Evolutionary conservation across 78 protist genomes (phyloP).

Genomic region (Dictyostelium capitatum): DNA sequence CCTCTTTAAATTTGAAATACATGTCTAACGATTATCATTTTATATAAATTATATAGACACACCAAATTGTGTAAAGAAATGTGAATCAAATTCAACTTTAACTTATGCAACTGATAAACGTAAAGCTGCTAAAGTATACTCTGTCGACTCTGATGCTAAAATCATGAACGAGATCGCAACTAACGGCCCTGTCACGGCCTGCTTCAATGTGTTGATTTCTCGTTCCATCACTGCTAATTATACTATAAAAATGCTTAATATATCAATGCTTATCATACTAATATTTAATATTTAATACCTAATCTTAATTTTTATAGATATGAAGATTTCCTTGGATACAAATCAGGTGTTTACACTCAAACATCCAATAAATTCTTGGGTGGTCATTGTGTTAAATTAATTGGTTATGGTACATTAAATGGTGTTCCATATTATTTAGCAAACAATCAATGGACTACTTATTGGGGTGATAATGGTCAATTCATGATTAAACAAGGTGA

Average conservation of each 20-base stretch:
- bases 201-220: constrained; percentile 77
- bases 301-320: no score
- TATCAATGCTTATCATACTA: no score
- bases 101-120: neutral
- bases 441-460: constrained; percentile 90
- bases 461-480: constrained; percentile 90
- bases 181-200: constrained; percentile 83
- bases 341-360: constrained; percentile 84
- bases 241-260: no score
- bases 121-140: constrained; percentile 4
- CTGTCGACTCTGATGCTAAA: neutral
- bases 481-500: constrained; percentile 88
- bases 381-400: constrained; percentile 87
- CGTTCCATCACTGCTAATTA: no score
- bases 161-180: constrained; percentile 47
- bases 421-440: constrained; percentile 76
- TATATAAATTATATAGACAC: no score
- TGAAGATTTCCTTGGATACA: constrained; percentile 83
- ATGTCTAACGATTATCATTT: no score
- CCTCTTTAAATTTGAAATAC: no score
- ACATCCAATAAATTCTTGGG: constrained; percentile 54
- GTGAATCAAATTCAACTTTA: constrained; percentile 29
- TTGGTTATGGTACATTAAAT: constrained; percentile 88
- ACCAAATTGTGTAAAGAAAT: constrained; percentile 24
- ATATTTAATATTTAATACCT: no score